These are phyloP conservation scores for Alternaria sp. DNA, from an alignment of 2,329 filamentous ascomycete genomes.

Conservation along the genomic window DNA sequence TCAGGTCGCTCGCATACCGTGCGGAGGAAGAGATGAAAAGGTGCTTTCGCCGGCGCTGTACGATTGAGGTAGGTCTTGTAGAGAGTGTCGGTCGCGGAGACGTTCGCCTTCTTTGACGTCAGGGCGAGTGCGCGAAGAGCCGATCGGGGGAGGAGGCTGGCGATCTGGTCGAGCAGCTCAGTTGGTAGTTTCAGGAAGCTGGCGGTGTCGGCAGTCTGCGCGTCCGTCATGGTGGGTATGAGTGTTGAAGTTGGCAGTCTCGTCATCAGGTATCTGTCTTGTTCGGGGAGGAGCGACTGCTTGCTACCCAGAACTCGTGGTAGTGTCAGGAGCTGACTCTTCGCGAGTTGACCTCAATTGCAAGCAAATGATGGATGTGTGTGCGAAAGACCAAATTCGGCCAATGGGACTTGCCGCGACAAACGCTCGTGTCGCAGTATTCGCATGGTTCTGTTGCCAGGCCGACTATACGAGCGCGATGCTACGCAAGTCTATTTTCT, in stretches of 20 bases:
- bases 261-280: not conserved
- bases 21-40: not conserved
- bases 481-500: not conserved
- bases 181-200: not conserved
- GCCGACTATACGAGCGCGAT: not conserved
- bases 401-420: not conserved
- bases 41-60: not conserved
- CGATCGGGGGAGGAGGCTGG: not conserved
- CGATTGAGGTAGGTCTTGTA: conserved; percentile 2
- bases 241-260: not conserved
- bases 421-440: not conserved
- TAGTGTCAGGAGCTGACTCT: not conserved
- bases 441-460: not conserved
- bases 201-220: not conserved
- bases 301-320: not conserved
- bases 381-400: not conserved
- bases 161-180: conserved; percentile 2
- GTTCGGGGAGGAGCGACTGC: not conserved
- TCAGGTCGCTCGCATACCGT: conserved; percentile 2
- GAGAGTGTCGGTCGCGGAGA: not conserved
- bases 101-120: not conserved
- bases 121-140: not conserved
- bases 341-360: not conserved
- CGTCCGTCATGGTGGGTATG: not conserved
- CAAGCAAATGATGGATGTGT: not conserved